Evolutionary conservation across 345 rosid genomes (phyloP).

Genomic region (Sapria himalayana): DNA sequence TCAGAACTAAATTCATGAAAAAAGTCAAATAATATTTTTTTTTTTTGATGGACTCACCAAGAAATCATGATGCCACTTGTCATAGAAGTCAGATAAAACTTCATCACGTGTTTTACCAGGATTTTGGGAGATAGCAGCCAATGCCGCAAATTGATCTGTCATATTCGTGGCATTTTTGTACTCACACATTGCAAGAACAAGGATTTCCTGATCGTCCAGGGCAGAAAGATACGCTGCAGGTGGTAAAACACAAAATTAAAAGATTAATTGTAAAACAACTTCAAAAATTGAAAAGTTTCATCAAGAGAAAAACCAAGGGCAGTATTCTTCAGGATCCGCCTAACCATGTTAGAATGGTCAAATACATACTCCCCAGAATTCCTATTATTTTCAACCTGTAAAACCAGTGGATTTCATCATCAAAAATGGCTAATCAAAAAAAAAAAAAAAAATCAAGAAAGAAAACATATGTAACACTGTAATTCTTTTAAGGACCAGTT

Average conservation of each 20-base stretch:
- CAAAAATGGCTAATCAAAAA: background rate
- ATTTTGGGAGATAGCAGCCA: slow-evolving; percentile 63
- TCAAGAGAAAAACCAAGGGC: slow-evolving; percentile 56
- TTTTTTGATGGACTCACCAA: slow-evolving; percentile 27
- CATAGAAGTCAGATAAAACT: slow-evolving; percentile 57
- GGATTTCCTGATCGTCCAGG: slow-evolving; percentile 38
- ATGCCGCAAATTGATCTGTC: slow-evolving; percentile 86
- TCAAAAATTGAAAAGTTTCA: background rate
- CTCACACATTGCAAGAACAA: slow-evolving; percentile 40
- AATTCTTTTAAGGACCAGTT: too few species aligned
- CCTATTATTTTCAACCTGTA: slow-evolving; percentile 54
- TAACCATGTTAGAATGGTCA: slow-evolving; percentile 67
- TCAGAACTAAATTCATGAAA: background rate
- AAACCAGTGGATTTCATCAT: slow-evolving; percentile 2
- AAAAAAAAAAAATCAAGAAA: background rate
- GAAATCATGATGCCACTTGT: slow-evolving; percentile 71
- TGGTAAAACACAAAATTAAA: slow-evolving; percentile 1
- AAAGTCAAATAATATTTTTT: background rate
- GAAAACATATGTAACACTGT: too few species aligned
- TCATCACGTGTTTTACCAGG: slow-evolving; percentile 72
- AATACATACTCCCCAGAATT: slow-evolving; percentile 58
- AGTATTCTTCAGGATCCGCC: slow-evolving; percentile 66
- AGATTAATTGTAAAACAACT: too few species aligned
- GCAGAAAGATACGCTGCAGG: slow-evolving; percentile 66
- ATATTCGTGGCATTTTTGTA: slow-evolving; percentile 69